phyloP scores from a whole-genome alignment of 257 asterid species.

The Solanum bulbocastanum region DNA sequence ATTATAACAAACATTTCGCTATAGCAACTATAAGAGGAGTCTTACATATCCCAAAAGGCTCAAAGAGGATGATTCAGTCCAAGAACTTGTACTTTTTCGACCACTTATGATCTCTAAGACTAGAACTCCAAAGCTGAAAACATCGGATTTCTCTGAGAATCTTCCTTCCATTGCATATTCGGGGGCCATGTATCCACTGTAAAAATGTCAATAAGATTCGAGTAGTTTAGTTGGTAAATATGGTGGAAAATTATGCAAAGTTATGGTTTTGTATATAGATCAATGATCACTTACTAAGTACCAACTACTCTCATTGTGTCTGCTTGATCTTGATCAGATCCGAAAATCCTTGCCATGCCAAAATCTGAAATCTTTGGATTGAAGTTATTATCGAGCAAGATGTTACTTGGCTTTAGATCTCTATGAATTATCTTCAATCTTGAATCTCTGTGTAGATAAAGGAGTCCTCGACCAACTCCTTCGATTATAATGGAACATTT shows the following conservation, averaged over 20 bases:
- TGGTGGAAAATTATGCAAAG: neutral
- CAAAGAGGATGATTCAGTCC: constrained; percentile 21
- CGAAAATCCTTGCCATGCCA: constrained; percentile 55
- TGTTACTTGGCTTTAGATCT: constrained; percentile 38
- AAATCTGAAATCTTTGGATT: constrained; percentile 61
- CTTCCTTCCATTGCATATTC: constrained; percentile 66
- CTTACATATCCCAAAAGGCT: constrained; percentile 64
- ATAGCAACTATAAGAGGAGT: neutral
- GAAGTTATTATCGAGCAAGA: constrained; percentile 46
- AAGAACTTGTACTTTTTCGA: constrained; percentile 32
- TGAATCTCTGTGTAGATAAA: constrained; percentile 59
- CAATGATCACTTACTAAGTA: neutral
- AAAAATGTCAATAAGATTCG: neutral
- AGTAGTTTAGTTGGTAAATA: neutral
- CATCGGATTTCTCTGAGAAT: constrained; percentile 44
- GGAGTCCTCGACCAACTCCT: constrained; percentile 47
- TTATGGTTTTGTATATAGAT: neutral
- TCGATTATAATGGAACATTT: constrained; percentile 19
- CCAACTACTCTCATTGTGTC: constrained; percentile 31
- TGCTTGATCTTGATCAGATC: constrained; percentile 27
- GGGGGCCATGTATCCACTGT: constrained; percentile 70
- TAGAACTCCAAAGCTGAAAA: constrained; percentile 53
- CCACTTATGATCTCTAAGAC: constrained; percentile 50
- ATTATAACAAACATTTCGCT: neutral
- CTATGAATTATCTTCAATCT: constrained; percentile 47